Base-by-base conservation (phyloP, 768 basidiomycete species). In the Zangia roseola region DNA sequence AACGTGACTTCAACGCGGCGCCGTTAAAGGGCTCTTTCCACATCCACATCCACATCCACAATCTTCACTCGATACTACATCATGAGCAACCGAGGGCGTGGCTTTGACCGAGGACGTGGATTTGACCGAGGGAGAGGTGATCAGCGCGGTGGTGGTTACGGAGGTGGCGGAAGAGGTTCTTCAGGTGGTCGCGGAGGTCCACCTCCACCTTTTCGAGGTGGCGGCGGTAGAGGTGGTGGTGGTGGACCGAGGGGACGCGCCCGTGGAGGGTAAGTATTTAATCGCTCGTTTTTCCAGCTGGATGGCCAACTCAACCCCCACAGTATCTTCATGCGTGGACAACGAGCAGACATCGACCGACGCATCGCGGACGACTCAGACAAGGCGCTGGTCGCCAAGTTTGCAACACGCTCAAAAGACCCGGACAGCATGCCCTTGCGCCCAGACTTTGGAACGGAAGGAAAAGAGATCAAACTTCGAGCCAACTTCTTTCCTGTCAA, bases 401-500 rank as follows among this genome's bases (percentile, higher is more conserved):
- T 70, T 71, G 37, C 68, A 53, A 10, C 57, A 55, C 8, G 43
- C 67, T 26, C 61, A 13, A 45, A 52, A 13, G 60, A 53, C 14
- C 23, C 47, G 1, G 53, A 57, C 34, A 63, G 69, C 24, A 70
- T 78, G 52, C 80, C 80, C 23, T 53, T 65, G n/a, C 75, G 79
- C 24, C 78, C 78, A 17, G 72, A 69, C 45, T 80, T 71, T 57
- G 79, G 79, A 28, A 72, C 66, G 0, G 59, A 55, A 4, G 79
- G 79, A 21, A 67, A 19, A 14, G 54, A 62, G 35, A 72, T 81
- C 64, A 76, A 72, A 46, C 68, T 82, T 34, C 75, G 79, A 19
- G 63, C 79, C 3, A 80, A 80, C 45, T 80, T 79, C 65, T 80
- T 82, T 56, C 71, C 79, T 9, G 60, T 82, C 19, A 63, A 61